phyloP scores from a whole-genome alignment of 257 asterid species.

The Petrea volubilis region DNA sequence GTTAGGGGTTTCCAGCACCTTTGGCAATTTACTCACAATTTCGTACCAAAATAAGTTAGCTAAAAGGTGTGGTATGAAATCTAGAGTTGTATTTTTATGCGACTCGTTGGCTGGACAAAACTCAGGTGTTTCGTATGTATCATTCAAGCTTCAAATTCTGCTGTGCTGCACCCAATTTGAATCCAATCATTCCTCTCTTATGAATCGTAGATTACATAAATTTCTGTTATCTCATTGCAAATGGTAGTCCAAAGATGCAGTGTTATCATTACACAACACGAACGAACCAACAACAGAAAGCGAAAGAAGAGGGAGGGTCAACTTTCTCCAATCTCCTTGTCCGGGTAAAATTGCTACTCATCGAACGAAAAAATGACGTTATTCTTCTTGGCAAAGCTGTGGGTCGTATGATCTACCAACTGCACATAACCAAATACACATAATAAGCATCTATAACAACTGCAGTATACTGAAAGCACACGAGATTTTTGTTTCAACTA shows the following conservation, averaged over 20 bases:
- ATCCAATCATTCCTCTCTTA: neutral
- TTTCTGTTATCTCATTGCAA: neutral
- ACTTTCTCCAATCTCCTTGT: neutral
- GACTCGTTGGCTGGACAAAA: too few species aligned
- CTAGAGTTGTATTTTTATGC: too few species aligned
- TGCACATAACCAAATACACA: slow-evolving; percentile 24
- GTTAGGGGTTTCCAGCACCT: neutral
- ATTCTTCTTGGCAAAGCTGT: slow-evolving; percentile 46
- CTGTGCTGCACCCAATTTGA: neutral
- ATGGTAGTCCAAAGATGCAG: too few species aligned
- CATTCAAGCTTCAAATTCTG: neutral
- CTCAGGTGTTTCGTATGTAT: too few species aligned
- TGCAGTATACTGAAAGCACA: too few species aligned
- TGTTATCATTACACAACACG: too few species aligned
- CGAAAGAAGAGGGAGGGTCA: neutral
- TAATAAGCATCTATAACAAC: too few species aligned
- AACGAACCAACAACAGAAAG: too few species aligned
- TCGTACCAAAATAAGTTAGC: neutral
- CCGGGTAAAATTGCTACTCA: slow-evolving; percentile 42
- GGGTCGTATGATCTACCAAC: slow-evolving; percentile 84
- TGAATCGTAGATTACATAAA: neutral
- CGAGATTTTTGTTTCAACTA: too few species aligned
- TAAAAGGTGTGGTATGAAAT: neutral
- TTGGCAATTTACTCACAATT: too few species aligned
- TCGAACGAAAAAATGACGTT: slow-evolving; percentile 49